A percentile compares a stretch with the other conserved stretches of the same genome.
These are phyloP conservation scores for Nothophoma quercina DNA, from an alignment of 2,329 filamentous ascomycete species.

Conservation along the genomic window DNA sequence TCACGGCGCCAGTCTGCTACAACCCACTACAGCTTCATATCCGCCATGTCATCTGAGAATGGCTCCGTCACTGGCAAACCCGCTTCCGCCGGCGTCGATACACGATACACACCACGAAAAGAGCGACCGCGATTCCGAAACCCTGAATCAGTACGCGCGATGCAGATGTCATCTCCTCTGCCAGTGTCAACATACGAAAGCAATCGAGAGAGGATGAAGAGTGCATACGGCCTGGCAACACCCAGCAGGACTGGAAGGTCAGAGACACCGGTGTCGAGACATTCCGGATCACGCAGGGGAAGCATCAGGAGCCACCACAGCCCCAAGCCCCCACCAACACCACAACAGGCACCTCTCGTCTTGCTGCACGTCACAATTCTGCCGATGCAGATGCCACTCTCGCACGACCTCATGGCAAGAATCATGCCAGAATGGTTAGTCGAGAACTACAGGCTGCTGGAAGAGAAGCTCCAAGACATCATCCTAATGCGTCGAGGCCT, in stretches of 20 bases:
- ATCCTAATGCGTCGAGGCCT: constrained; percentile 74
- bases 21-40: constrained; percentile 46
- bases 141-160: constrained; percentile 71
- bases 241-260: constrained; percentile 42
- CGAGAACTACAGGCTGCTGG: constrained; percentile 71
- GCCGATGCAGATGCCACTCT: constrained; percentile 71
- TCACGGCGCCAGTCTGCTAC: constrained; percentile 40
- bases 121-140: constrained; percentile 72
- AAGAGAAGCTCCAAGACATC: constrained; percentile 75
- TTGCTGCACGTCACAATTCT: constrained; percentile 80
- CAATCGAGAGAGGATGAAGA: constrained; percentile 42
- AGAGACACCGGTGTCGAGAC: constrained; percentile 40
- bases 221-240: constrained; percentile 42
- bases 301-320: constrained; percentile 39
- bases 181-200: constrained; percentile 40
- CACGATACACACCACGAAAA: constrained; percentile 64
- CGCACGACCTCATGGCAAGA: constrained; percentile 56
- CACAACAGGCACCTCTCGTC: constrained; percentile 71
- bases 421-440: constrained; percentile 59
- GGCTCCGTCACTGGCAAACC: constrained; percentile 46
- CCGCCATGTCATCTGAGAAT: constrained; percentile 48
- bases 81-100: constrained; percentile 35
- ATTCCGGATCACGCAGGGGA: constrained; percentile 38
- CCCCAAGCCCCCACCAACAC: constrained; percentile 37
- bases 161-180: constrained; percentile 73